Evolutionary conservation across 805 yeast species (phyloP).

Genomic region (Schizosaccharomyces cryophilus): DNA sequence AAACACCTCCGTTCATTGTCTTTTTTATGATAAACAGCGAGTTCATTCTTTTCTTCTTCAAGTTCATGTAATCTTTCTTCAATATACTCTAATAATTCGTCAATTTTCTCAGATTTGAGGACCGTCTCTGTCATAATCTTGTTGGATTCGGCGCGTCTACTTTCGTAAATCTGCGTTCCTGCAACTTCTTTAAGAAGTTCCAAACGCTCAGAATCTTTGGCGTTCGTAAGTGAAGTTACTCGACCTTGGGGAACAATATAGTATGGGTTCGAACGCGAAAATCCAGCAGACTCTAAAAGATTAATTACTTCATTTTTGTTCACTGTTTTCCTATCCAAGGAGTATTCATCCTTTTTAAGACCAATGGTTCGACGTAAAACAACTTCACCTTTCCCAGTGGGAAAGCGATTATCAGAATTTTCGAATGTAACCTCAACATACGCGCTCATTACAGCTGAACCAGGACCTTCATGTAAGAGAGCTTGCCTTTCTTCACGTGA

Average conservation of each 20-base stretch:
- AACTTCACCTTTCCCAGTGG: slow-evolving; percentile 42
- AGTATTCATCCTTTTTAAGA: slow-evolving; percentile 75
- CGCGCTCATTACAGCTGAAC: slow-evolving; percentile 61
- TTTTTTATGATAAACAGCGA: slow-evolving; percentile 40
- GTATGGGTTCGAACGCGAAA: slow-evolving; percentile 71
- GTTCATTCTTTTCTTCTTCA: slow-evolving; percentile 54
- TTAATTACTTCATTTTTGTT: slow-evolving; percentile 52
- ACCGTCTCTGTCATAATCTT: slow-evolving; percentile 58
- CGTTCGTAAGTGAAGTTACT: slow-evolving; percentile 61
- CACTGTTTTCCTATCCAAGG: slow-evolving; percentile 55
- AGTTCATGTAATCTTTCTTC: slow-evolving; percentile 53
- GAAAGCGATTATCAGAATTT: slow-evolving; percentile 52
- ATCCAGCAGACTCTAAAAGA: slow-evolving; percentile 73
- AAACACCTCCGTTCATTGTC: slow-evolving; percentile 44
- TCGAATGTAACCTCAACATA: slow-evolving; percentile 77
- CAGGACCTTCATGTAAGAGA: slow-evolving; percentile 66
- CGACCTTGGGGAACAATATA: slow-evolving; percentile 94
- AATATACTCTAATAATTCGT: slow-evolving; percentile 39
- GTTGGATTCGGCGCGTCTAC: slow-evolving; percentile 48
- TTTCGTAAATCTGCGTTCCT: slow-evolving; percentile 80
- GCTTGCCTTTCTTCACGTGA: slow-evolving; percentile 67
- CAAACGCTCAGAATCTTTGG: slow-evolving; percentile 63
- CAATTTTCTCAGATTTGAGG: slow-evolving; percentile 44
- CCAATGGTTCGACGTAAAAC: slow-evolving; percentile 72
- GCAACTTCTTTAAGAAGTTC: slow-evolving; percentile 70